Percentiles rank a stretch among this genome's conserved stretches.
Conservation (phyloP, 2,329 filamentous ascomycete genomes). For the Penicillium nordicum region DNA sequence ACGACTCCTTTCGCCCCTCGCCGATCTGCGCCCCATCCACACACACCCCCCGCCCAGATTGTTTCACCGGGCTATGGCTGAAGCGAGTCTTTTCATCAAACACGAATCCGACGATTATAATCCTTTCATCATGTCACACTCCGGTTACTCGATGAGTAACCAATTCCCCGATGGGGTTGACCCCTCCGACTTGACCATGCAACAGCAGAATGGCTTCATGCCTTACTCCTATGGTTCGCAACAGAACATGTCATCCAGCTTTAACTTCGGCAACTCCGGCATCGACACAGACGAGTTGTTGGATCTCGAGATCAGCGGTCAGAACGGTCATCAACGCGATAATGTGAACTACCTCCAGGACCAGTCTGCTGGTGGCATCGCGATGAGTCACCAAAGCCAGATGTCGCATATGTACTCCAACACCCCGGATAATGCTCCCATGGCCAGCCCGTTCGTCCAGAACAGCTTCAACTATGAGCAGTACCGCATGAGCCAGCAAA, state of each 20-base stretch:
- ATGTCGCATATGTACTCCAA: constrained; percentile 77
- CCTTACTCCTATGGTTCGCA: constrained; percentile 59
- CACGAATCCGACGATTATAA: constrained; percentile 63
- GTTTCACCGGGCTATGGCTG: constrained; percentile 45
- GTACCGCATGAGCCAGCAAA: constrained; percentile 61
- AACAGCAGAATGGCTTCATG: constrained; percentile 50
- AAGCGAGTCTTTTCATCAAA: constrained; percentile 63
- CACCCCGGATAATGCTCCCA: constrained; percentile 86
- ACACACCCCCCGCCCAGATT: not conserved
- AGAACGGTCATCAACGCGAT: constrained; percentile 36
- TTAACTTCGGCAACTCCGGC: constrained; percentile 71
- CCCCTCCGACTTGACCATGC: constrained; percentile 78
- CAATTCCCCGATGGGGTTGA: constrained; percentile 66
- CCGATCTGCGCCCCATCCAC: constrained; percentile 5
- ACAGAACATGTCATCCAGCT: constrained; percentile 66
- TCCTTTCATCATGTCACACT: constrained; percentile 49
- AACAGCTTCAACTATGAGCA: constrained; percentile 71
- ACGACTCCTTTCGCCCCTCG: constrained; percentile 8
- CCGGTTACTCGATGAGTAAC: constrained; percentile 51
- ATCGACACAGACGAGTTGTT: constrained; percentile 87
- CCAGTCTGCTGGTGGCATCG: constrained; percentile 51
- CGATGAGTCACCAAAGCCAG: constrained; percentile 64
- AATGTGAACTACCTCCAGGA: constrained; percentile 45
- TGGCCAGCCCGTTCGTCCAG: constrained; percentile 82
- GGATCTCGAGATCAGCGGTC: constrained; percentile 53